Base-by-base conservation (phyloP, 2,329 filamentous ascomycete genomes). In the Colletotrichum lupini region DNA sequence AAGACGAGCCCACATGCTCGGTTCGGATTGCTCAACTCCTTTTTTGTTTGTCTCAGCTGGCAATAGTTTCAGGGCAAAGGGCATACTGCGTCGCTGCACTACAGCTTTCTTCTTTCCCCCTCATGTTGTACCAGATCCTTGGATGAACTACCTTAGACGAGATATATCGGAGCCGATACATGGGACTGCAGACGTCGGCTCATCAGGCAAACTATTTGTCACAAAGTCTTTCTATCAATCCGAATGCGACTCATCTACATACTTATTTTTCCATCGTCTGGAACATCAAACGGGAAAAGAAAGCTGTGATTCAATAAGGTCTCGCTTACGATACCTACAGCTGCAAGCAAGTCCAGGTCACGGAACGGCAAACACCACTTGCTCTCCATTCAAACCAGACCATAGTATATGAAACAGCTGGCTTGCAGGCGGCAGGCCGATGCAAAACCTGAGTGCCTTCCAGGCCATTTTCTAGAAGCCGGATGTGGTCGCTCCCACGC, bases 381-480 rank as follows among this genome's bases (percentile, higher is more conserved):
- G 35, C 56, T 59, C 14, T n/a, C 32, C 32, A 11, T 19, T n/a
- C 12, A 11, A 19, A n/a, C 56, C 26, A 14, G 24, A 53, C 49
- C 35, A 1, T 26, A 22, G 3, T 32, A 52, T 4, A 57, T 67
- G 63, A 67, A 28, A 61, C 22, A 46, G 35, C 68, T 16, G 35
- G 14, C 63, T 55, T 52, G 68, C 26, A 61, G 22, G 49, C 32
- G 61, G 22, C 26, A 57, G 28, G 35, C 32, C 61, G 22, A 35
- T 49, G 56, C 30, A 60, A 32, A 16, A 35, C 32, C 30, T 46
- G 24, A 32, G 67, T 42, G 8, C 8, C 19, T 52, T 52, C 57
- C 32, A 61, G 46, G 64, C 56, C 19, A 57, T 30, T 6, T 46
- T 68, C 46, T 61, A 35, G 63, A 71, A 67, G 63, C 35, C 16